Evolutionary conservation across 805 yeast genomes (phyloP).

Genomic region (Candida manassasensis): DNA sequence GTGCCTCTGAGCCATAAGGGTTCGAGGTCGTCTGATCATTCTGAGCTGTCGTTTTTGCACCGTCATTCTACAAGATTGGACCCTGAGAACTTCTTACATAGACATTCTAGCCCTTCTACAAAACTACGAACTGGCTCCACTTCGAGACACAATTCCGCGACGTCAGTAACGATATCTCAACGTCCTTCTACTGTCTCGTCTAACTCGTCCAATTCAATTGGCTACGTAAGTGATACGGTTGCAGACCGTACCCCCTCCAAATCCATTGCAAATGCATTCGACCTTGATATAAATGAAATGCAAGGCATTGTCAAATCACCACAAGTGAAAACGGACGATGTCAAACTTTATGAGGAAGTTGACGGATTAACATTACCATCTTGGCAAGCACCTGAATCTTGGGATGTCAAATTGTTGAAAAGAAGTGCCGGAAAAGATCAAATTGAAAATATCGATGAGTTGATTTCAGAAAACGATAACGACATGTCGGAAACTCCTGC

Average conservation of each 20-base stretch:
- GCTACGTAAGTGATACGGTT: background rate
- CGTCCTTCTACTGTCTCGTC: background rate
- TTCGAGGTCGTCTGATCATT: background rate
- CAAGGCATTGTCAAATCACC: constrained; percentile 40
- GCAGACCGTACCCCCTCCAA: background rate
- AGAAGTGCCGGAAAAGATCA: constrained; percentile 8
- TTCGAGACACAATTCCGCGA: constrained; percentile 4
- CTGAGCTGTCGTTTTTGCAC: constrained; percentile 3
- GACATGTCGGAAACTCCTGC: background rate
- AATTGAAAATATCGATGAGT: constrained; percentile 6
- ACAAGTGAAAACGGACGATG: background rate
- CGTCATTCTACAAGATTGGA: background rate
- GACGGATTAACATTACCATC: background rate
- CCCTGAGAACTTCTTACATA: background rate
- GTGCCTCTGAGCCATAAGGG: background rate
- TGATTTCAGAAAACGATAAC: constrained; percentile 6
- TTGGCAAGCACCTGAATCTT: constrained; percentile 47
- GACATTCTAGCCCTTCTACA: background rate
- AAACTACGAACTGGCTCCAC: background rate
- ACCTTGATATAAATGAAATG: constrained; percentile 48
- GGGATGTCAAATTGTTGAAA: constrained; percentile 40
- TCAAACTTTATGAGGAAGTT: background rate
- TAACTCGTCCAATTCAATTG: constrained; percentile 2
- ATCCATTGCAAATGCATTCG: constrained; percentile 21
- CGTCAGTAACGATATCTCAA: background rate